Percentiles rank a stretch among this genome's conserved stretches.
phyloP scores from a whole-genome alignment of 2,329 filamentous ascomycete species.

The Plenodomus lindquistii region DNA sequence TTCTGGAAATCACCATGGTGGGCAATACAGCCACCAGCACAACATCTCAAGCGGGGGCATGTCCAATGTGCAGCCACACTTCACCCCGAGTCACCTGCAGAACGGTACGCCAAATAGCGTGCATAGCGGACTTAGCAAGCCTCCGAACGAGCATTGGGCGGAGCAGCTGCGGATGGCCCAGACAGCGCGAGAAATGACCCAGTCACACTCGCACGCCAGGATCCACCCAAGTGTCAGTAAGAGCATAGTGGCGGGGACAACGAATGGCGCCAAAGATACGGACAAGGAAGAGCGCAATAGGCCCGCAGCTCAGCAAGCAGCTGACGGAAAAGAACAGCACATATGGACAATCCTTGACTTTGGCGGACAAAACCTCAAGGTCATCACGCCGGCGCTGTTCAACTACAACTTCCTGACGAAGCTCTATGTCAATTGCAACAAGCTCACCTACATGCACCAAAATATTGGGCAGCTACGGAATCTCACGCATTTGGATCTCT shows the following conservation, averaged over 20 bases:
- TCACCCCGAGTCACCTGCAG: conserved; percentile 61
- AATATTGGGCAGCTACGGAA: conserved; percentile 81
- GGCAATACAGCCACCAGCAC: conserved; percentile 64
- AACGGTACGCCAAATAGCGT: conserved; percentile 61
- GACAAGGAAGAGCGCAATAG: conserved; percentile 65
- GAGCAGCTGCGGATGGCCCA: conserved; percentile 83
- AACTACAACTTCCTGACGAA: conserved; percentile 85
- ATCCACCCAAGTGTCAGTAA: conserved; percentile 72
- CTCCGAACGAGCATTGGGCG: conserved; percentile 77
- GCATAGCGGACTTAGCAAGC: conserved; percentile 61
- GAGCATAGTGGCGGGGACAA: conserved; percentile 60
- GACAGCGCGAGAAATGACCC: conserved; percentile 69
- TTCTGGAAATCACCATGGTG: conserved; percentile 53
- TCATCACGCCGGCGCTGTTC: conserved; percentile 79
- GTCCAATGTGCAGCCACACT: conserved; percentile 67
- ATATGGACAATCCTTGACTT: conserved; percentile 94
- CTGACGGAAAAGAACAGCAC: conserved; percentile 57
- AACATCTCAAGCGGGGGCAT: conserved; percentile 65
- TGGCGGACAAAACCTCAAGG: conserved; percentile 90
- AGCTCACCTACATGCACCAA: conserved; percentile 76
- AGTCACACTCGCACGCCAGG: conserved; percentile 75
- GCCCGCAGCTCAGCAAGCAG: conserved; percentile 60
- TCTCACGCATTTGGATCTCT: conserved; percentile 82
- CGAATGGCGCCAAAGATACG: conserved; percentile 55
- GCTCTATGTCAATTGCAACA: conserved; percentile 92